A percentile compares a stretch with the other conserved stretches of the same genome.
Evolutionary conservation across 768 basidiomycete species (phyloP).

Genomic region (Tylopilus plumbeoviolaceoides): DNA sequence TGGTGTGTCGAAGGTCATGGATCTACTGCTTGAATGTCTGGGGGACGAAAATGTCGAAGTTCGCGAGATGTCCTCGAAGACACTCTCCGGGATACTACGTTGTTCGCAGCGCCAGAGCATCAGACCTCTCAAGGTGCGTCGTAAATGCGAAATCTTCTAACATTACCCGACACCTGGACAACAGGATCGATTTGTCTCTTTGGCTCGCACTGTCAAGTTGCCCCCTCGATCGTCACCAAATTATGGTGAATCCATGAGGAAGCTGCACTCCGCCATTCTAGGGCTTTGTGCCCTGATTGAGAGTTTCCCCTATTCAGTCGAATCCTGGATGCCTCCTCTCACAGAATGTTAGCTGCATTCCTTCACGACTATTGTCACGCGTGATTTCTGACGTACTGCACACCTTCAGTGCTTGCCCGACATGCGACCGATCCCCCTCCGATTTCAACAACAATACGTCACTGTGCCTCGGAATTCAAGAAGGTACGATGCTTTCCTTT

Average conservation of each 20-base stretch:
- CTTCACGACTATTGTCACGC: not conserved
- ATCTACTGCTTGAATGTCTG: conserved; percentile 78
- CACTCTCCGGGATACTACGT: conserved; percentile 79
- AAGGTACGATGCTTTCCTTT: conserved; percentile 48
- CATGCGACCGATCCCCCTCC: conserved; percentile 86
- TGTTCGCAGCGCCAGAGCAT: conserved; percentile 90
- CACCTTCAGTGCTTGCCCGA: conserved; percentile 56
- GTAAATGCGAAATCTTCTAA: not conserved
- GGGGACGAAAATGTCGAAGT: conserved; percentile 92
- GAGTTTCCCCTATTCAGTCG: conserved; percentile 94
- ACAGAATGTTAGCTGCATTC: conserved; percentile 55
- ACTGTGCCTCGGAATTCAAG: conserved; percentile 81
- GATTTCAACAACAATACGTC: conserved; percentile 85
- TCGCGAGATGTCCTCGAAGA: conserved; percentile 84
- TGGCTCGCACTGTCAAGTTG: conserved; percentile 57
- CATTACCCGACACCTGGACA: conserved; percentile 5
- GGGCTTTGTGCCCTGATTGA: conserved; percentile 93
- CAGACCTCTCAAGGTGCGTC: conserved; percentile 69
- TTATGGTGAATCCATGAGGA: conserved; percentile 70
- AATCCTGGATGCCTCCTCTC: conserved; percentile 84
- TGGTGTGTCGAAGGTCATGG: conserved; percentile 70
- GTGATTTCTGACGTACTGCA: not conserved
- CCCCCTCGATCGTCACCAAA: conserved; percentile 64
- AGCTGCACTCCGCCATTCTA: conserved; percentile 85
- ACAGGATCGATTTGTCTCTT: conserved; percentile 76